A percentile compares a stretch with the other conserved stretches of the same genome.
Conservation (phyloP, 352 stramenopile species). For the Phytophthora quininea region DNA sequence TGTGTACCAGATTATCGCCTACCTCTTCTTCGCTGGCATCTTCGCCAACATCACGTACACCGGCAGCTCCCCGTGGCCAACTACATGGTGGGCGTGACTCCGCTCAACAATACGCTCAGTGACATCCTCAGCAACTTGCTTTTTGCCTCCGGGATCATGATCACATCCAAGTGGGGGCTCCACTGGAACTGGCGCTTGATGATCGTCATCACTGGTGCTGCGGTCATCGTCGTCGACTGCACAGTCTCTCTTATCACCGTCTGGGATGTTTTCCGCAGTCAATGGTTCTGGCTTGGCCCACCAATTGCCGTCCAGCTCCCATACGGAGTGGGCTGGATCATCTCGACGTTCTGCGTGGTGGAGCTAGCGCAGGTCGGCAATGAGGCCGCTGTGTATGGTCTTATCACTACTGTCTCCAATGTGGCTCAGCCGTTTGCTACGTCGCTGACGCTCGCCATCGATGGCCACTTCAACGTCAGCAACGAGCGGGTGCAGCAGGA, state of each 20-base stretch:
- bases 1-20: conserved; percentile 46
- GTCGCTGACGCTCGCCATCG: conserved; percentile 25
- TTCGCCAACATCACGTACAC: conserved; percentile 37
- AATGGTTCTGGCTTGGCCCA: conserved; percentile 41
- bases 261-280: conserved; percentile 38
- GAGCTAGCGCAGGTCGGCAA: conserved; percentile 27
- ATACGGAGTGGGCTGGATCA: conserved; percentile 48
- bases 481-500: conserved; percentile 31
- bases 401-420: conserved; percentile 28
- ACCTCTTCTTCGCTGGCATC: conserved; percentile 31
- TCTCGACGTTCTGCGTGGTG: conserved; percentile 31
- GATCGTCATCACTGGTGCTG: conserved; percentile 26
- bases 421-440: conserved; percentile 28
- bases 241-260: conserved; percentile 22
- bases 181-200: conserved; percentile 45
- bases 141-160: conserved; percentile 31
- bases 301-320: conserved; percentile 46
- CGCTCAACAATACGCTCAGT: conserved; percentile 32
- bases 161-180: conserved; percentile 39
- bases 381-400: conserved; percentile 28
- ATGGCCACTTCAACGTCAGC: conserved; percentile 28
- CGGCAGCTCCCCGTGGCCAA: conserved; percentile 17
- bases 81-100: conserved; percentile 32
- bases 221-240: conserved; percentile 29
- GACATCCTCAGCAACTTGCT: conserved; percentile 35